phyloP scores from a whole-genome alignment of 2,329 filamentous ascomycete species.

The Fusarium annulatum region DNA sequence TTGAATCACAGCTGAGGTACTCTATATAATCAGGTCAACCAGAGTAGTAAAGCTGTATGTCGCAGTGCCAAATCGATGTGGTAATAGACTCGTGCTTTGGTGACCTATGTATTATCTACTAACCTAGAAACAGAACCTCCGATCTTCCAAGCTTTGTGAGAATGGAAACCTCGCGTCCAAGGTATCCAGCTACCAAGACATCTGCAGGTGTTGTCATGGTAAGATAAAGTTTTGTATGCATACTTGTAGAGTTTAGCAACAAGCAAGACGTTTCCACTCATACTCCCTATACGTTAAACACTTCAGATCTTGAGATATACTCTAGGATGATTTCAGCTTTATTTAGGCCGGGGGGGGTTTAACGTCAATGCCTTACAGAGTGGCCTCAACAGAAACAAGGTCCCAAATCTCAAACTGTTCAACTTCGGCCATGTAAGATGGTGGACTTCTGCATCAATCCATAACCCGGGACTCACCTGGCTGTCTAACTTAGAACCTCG shows the following conservation, averaged over 20 bases:
- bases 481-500: rapidly evolving
- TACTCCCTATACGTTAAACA: too few relatives aligned
- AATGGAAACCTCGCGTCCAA: neutral
- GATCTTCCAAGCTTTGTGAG: neutral
- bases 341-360: rapidly evolving
- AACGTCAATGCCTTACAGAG: neutral
- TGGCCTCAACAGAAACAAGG: neutral
- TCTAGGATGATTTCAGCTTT: neutral
- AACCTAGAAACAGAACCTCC: neutral
- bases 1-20: too few relatives aligned
- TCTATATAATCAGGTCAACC: too few relatives aligned
- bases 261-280: neutral
- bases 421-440: neutral
- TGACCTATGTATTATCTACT: neutral
- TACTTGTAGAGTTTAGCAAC: neutral
- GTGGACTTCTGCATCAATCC: neutral
- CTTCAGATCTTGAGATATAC: neutral
- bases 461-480: neutral
- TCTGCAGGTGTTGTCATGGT: too few relatives aligned
- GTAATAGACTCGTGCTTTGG: too few relatives aligned
- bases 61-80: too few relatives aligned
- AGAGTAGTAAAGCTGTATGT: too few relatives aligned
- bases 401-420: neutral
- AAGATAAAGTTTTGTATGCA: neutral
- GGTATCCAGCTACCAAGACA: neutral